phyloP scores from a whole-genome alignment of 2,329 filamentous ascomycete species.

The Chrysoporthe deuterocubensis region DNA sequence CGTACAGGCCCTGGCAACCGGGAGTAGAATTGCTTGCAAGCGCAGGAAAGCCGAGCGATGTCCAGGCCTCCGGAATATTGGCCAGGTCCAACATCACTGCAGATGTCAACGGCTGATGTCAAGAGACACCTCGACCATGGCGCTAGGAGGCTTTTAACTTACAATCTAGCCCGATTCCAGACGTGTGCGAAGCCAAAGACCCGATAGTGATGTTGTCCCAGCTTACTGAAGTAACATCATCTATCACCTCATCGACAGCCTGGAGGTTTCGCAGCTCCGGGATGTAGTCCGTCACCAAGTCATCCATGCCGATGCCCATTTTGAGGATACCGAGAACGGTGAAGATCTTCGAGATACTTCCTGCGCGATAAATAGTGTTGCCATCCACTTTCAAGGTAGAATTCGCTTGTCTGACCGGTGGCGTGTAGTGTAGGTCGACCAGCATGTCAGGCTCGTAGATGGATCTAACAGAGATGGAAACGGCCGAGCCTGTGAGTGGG shows the following conservation, averaged over 20 bases:
- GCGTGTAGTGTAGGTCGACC: conserved; percentile 48
- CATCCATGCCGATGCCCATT: conserved; percentile 41
- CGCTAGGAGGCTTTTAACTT: conserved; percentile 22
- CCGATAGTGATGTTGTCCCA: conserved; percentile 54
- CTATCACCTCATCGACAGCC: conserved; percentile 31
- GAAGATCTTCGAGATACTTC: conserved; percentile 44
- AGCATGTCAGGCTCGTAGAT: conserved; percentile 44
- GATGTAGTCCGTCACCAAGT: conserved; percentile 50
- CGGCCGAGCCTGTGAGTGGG: conserved; percentile 38
- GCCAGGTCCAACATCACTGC: conserved; percentile 41
- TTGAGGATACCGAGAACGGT: conserved; percentile 39
- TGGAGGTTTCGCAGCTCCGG: conserved; percentile 40
- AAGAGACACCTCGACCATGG: background rate
- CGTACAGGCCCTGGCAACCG: conserved; percentile 41
- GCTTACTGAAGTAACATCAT: conserved; percentile 40
- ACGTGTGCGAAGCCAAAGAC: conserved; percentile 50
- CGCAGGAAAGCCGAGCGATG: conserved; percentile 39
- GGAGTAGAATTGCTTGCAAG: conserved; percentile 37
- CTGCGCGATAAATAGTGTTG: conserved; percentile 43
- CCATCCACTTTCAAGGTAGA: conserved; percentile 36
- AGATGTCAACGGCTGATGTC: conserved; percentile 11
- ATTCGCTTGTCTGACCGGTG: conserved; percentile 35
- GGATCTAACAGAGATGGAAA: conserved; percentile 47
- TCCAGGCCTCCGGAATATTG: conserved; percentile 36
- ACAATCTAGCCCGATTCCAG: conserved; percentile 47